Evolutionary conservation across 179 eudicot species (phyloP).

Genomic region (Silene coronaria): DNA sequence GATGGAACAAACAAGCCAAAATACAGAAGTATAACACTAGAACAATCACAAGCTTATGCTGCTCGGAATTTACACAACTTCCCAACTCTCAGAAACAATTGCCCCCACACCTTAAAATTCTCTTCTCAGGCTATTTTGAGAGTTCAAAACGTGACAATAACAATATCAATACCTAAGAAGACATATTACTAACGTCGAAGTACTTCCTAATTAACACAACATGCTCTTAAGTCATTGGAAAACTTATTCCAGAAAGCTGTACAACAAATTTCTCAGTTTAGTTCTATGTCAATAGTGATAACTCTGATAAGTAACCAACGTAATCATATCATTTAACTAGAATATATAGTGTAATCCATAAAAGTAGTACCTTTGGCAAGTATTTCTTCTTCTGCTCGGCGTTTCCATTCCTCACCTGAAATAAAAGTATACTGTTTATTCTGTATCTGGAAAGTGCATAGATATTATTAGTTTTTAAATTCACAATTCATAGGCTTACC

Average conservation of each 20-base stretch:
- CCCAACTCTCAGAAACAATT: no score
- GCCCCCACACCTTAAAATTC: no score
- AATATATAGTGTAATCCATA: background rate
- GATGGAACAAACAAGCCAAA: background rate
- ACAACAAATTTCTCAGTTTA: background rate
- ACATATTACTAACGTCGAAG: background rate
- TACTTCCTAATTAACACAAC: background rate
- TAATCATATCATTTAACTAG: background rate
- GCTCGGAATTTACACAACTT: no score
- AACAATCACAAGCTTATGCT: no score
- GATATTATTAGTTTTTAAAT: background rate
- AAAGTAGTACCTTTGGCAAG: conserved; percentile 70
- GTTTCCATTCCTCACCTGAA: conserved; percentile 83
- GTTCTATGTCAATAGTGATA: background rate
- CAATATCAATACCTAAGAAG: background rate
- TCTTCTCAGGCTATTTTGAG: no score
- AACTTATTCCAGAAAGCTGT: no score
- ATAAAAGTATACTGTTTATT: conserved; percentile 8
- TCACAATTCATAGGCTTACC: conserved; percentile 37
- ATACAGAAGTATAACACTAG: background rate
- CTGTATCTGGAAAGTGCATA: background rate
- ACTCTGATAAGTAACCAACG: no score
- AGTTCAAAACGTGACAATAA: background rate
- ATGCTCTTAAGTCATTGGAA: background rate
- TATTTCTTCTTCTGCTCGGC: conserved; percentile 86